phyloP scores from a whole-genome alignment of 148 eudicot genomes.

The Chenopodium berlandieri region DNA sequence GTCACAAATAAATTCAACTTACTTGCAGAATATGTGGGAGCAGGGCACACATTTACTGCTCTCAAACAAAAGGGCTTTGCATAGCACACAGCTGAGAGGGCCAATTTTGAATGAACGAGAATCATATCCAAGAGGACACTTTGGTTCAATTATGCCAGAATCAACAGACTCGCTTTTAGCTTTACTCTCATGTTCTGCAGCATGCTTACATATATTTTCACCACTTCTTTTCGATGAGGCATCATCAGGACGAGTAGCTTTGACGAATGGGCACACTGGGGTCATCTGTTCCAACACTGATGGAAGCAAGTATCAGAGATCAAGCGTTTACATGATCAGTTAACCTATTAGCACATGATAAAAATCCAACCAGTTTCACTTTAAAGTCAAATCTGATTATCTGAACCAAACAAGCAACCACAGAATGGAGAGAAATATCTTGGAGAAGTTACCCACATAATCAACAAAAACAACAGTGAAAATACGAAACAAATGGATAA shows the following conservation, averaged over 20 bases:
- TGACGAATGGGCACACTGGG: constrained; percentile 90
- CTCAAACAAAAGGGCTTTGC: constrained; percentile 90
- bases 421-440: neutral
- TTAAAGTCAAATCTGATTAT: neutral
- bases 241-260: constrained; percentile 89
- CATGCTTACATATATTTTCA: constrained; percentile 63
- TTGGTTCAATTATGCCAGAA: constrained; percentile 47
- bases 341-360: neutral
- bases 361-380: neutral
- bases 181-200: constrained; percentile 50
- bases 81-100: constrained; percentile 87
- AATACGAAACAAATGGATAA: neutral
- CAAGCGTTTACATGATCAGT: neutral
- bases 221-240: constrained; percentile 49
- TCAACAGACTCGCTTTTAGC: constrained; percentile 48
- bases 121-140: constrained; percentile 97
- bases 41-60: constrained; percentile 90
- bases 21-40: constrained; percentile 92
- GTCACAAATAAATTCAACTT: constrained; percentile 28
- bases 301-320: neutral
- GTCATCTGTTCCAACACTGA: constrained; percentile 51
- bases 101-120: constrained; percentile 85
- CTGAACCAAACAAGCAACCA: neutral
- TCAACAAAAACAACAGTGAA: neutral
- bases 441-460: neutral